Percentiles rank a stretch among this genome's conserved stretches.
phyloP scores from a whole-genome alignment of 192 early-diverging fungal species.

The Coemansia sp. region DNA sequence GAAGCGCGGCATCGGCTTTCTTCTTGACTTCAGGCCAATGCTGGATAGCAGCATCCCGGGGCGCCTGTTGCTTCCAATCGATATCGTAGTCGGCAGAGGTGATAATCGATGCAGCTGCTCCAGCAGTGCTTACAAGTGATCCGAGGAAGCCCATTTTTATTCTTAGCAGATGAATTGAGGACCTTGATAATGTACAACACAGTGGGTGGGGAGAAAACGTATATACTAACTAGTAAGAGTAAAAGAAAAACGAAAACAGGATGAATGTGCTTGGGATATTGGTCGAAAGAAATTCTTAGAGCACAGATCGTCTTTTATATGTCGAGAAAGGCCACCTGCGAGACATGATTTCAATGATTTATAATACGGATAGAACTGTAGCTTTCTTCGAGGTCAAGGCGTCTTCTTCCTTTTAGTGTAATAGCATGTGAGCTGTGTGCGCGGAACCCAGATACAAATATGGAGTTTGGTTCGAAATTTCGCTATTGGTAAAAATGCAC shows the following conservation, averaged over 20 bases:
- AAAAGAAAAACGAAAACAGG: no score
- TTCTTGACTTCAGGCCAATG: constrained; percentile 42
- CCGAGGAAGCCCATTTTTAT: constrained; percentile 28
- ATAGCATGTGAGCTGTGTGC: neutral
- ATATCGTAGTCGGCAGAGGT: constrained; percentile 38
- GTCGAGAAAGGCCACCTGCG: no score
- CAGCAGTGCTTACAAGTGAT: constrained; percentile 15
- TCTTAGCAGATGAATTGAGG: neutral
- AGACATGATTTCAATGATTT: no score
- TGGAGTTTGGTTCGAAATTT: neutral
- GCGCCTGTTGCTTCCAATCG: constrained; percentile 31
- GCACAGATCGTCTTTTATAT: no score
- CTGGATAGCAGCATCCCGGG: constrained; percentile 20
- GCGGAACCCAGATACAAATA: no score
- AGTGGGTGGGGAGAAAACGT: neutral
- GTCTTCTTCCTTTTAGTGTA: neutral
- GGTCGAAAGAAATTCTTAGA: neutral
- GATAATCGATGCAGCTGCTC: constrained; percentile 27
- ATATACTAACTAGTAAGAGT: no score
- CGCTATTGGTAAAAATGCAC: neutral
- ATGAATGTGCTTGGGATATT: neutral
- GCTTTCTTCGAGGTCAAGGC: neutral
- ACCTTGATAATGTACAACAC: neutral
- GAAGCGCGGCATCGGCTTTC: constrained; percentile 39
- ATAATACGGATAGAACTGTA: no score